Evolutionary conservation across 352 stramenopile species (phyloP).

Genomic region (Globisporangium okanoganense): DNA sequence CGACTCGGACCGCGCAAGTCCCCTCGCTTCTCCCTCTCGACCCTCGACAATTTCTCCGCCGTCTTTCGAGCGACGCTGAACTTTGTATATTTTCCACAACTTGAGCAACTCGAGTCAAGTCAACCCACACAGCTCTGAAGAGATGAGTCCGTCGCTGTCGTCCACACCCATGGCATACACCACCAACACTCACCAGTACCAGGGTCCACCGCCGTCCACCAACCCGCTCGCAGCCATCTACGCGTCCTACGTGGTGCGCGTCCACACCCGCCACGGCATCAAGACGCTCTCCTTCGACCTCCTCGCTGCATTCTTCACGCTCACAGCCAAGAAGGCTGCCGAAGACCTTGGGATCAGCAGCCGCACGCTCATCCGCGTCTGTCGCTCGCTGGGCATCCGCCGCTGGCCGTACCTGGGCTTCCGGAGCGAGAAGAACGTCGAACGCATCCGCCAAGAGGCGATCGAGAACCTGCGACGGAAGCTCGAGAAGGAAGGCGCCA

Average conservation of each 20-base stretch:
- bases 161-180: not conserved
- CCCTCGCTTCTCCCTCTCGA: no score
- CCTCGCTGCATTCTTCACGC: constrained; percentile 64
- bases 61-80: not conserved
- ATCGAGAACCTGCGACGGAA: constrained; percentile 75
- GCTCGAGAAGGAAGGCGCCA: constrained; percentile 46
- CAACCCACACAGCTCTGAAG: not conserved
- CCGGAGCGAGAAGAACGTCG: constrained; percentile 75
- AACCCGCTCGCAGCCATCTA: constrained; percentile 36
- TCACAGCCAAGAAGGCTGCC: constrained; percentile 71
- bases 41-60: no score
- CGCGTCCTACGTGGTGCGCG: constrained; percentile 52
- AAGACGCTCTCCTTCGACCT: constrained; percentile 77
- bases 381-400: constrained; percentile 68
- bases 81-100: not conserved
- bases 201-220: not conserved
- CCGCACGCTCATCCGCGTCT: constrained; percentile 74
- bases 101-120: constrained; percentile 1
- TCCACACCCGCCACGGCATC: constrained; percentile 65
- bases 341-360: constrained; percentile 75
- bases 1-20: constrained; percentile 5
- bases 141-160: constrained; percentile 1
- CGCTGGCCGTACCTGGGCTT: constrained; percentile 80
- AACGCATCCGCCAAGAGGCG: constrained; percentile 70
- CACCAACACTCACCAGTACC: not conserved